Evolutionary conservation across 2,329 filamentous ascomycete genomes (phyloP), one percentile per base, ranked within the genome.

Genomic region (Penicillium sp.): DNA sequence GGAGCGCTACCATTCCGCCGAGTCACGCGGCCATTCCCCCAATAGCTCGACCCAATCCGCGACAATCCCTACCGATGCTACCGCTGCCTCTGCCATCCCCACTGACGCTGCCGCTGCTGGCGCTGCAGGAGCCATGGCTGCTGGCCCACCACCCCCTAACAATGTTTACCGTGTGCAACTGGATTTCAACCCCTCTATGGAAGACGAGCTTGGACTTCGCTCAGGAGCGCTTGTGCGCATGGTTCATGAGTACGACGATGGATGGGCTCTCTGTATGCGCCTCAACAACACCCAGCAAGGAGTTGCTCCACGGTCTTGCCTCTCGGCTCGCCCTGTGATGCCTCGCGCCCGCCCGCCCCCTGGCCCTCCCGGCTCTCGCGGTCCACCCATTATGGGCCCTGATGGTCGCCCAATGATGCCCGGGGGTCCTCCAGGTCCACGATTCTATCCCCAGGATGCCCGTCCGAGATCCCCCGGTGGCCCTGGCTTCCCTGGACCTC

Each of bases 201-300:
- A 91, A 6, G 94, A 99, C 70, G 94, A 99, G 76, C 81, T 99
- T 69, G 89, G 86, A 61, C 82, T 99, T 44, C 84, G 81, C 61
- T 85, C 88, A 57, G 94, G 94, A 51, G 87, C 95, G 61, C 81
- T 99, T 48, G 91, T 97, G 50, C 85, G 93, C 62, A 80, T 99
- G 62, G 81, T 97, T 51, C 93, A 97, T 70, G 92, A 96, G 76
- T 99, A 97, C 69, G 94, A 99, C 71, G 94, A 99, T 76, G 94
- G 94, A 68, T 99, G 94, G 94, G 91, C 92, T 70, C 90, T 97
- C 54, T 97, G 92, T 75, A 89, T 92, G 65, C 89, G 88, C 63
- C 87, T 97, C 68, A 92, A 97, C 75, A 89, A 92, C 62, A 92
- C 91, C 59, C 83, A 90, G 68, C 92, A 97, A 79, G 94, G 94